Evolutionary conservation across 371 early-diverging fungal genomes (phyloP).

Genomic region (Fennellomyces sp.): DNA sequence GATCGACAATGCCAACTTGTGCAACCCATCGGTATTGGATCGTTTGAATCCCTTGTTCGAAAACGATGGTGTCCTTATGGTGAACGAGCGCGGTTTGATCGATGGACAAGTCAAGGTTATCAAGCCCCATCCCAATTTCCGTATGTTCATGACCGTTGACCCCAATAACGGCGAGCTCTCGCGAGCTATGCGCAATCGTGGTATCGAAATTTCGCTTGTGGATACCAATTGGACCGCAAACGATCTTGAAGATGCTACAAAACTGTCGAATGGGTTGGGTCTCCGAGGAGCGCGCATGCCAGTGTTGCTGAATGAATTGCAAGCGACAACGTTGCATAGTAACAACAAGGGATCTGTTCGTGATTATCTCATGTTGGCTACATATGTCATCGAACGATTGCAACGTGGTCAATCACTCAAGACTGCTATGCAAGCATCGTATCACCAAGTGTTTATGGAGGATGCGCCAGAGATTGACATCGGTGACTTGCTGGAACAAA

Average conservation of each 20-base stretch:
- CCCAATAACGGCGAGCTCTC: conserved; percentile 93
- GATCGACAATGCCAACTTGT: conserved; percentile 98
- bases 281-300: conserved; percentile 52
- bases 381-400: conserved; percentile 66
- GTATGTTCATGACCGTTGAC: conserved; percentile 98
- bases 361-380: conserved; percentile 57
- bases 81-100: conserved; percentile 91
- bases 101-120: conserved; percentile 83
- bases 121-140: conserved; percentile 93
- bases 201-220: conserved; percentile 85
- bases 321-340: conserved; percentile 29
- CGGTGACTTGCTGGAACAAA: conserved; percentile 18
- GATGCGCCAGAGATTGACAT: conserved; percentile 23
- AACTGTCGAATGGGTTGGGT: conserved; percentile 58
- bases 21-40: conserved; percentile 95
- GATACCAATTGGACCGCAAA: conserved; percentile 47
- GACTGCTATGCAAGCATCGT: conserved; percentile 54
- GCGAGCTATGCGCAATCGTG: conserved; percentile 97
- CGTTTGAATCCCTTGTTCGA: conserved; percentile 94
- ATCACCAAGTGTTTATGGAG: conserved; percentile 54
- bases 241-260: conserved; percentile 40
- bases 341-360: conserved; percentile 52
- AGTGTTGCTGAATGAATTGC: conserved; percentile 29
- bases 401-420: conserved; percentile 67
- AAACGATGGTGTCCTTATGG: conserved; percentile 84